phyloP scores from a whole-genome alignment of 2,329 filamentous ascomycete species.

The Metarhizium rileyi region DNA sequence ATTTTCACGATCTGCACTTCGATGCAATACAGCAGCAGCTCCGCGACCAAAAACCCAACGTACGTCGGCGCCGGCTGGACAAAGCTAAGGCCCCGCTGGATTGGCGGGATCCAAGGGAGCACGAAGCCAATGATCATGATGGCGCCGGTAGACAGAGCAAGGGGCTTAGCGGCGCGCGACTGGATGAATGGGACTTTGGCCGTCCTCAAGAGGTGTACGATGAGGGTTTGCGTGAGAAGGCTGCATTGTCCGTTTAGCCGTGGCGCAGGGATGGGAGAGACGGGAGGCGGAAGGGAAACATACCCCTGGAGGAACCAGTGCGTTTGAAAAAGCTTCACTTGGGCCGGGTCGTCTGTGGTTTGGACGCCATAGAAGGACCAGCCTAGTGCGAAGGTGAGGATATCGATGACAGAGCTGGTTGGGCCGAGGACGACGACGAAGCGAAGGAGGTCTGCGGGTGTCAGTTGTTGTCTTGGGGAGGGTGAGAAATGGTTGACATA shows the following conservation, averaged over 20 bases:
- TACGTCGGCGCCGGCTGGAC: slow-evolving; percentile 12
- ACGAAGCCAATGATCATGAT: slow-evolving; percentile 18
- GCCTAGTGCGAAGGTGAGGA: slow-evolving; percentile 14
- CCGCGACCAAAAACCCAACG: slow-evolving; percentile 15
- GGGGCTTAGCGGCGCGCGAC: slow-evolving; percentile 12
- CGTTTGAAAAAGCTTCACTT: slow-evolving; percentile 14
- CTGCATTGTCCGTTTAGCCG: not conserved
- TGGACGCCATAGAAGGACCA: slow-evolving; percentile 17
- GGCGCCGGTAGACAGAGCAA: slow-evolving; percentile 14
- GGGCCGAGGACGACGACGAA: slow-evolving; percentile 18
- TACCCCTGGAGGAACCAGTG: slow-evolving; percentile 20
- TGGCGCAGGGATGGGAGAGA: not conserved
- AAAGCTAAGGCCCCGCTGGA: slow-evolving; percentile 13
- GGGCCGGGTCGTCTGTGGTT: slow-evolving; percentile 6
- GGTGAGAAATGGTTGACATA: not conserved
- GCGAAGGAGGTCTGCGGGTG: slow-evolving; percentile 15
- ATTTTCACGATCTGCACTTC: slow-evolving; percentile 20
- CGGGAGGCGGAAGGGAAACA: not conserved
- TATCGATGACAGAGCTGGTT: slow-evolving; percentile 19
- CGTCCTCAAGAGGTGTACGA: slow-evolving; percentile 18
- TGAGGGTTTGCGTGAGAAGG: slow-evolving; percentile 19
- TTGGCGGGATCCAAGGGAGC: slow-evolving; percentile 16
- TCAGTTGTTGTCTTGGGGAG: not conserved
- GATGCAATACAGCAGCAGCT: slow-evolving; percentile 15
- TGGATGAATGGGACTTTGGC: slow-evolving; percentile 18